phyloP scores from a whole-genome alignment of 139 green algal species.

The Tetradesmus obliquus region DNA sequence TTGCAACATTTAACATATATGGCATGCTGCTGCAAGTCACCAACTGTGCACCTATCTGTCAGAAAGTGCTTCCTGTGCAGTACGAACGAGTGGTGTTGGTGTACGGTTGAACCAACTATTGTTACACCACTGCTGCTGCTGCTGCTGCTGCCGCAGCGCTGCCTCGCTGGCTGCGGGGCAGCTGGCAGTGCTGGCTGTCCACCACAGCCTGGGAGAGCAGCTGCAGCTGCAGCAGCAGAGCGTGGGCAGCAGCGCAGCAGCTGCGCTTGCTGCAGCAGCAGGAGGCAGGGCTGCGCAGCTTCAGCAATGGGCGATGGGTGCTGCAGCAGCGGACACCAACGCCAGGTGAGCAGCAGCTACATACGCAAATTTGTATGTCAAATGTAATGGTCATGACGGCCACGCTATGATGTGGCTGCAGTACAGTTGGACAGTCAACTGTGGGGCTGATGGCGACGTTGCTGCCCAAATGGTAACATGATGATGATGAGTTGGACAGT shows the following conservation, averaged over 20 bases:
- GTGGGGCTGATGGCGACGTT: no score
- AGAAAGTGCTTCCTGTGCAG: no score
- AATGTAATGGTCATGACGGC: no score
- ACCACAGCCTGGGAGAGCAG: not conserved
- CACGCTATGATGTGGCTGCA: no score
- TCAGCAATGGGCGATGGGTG: not conserved
- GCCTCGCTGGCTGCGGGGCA: conserved; percentile 33
- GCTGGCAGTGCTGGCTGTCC: conserved; percentile 4
- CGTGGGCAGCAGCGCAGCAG: not conserved
- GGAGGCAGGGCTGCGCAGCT: not conserved
- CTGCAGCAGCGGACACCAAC: not conserved
- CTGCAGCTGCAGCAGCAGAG: not conserved
- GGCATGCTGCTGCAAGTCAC: not conserved
- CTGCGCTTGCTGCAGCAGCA: not conserved
- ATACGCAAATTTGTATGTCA: no score
- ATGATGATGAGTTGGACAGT: no score
- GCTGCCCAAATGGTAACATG: no score
- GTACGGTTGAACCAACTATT: no score
- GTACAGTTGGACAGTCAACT: no score
- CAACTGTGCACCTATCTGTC: no score
- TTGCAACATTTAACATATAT: no score
- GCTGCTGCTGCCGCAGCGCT: not conserved
- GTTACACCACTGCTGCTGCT: not conserved
- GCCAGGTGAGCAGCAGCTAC: not conserved
- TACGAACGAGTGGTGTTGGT: no score